A percentile compares a stretch with the other conserved stretches of the same genome.
Evolutionary conservation across 768 basidiomycete genomes (phyloP).

Genomic region (Mycena amicta): DNA sequence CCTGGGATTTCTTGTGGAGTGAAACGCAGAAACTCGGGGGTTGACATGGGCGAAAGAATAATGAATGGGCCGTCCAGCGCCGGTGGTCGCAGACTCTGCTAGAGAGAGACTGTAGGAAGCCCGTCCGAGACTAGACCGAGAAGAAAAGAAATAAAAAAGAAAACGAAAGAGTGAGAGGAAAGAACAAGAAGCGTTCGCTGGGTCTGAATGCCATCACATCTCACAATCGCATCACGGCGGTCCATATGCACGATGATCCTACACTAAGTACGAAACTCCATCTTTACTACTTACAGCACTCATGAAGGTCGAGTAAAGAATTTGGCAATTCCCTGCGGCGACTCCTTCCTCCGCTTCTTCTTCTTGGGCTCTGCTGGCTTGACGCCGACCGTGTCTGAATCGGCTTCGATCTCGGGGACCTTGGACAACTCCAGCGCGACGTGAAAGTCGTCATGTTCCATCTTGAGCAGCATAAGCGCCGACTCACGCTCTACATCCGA

Average conservation of each 20-base stretch:
- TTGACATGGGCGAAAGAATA: slow-evolving; percentile 21
- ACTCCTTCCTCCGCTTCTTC: slow-evolving; percentile 31
- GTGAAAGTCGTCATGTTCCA: slow-evolving; percentile 91
- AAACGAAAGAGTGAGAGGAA: slow-evolving; percentile 20
- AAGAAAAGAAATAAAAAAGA: slow-evolving; percentile 25
- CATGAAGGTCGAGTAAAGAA: slow-evolving; percentile 41
- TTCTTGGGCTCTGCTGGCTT: slow-evolving; percentile 26
- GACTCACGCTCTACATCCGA: slow-evolving; percentile 36
- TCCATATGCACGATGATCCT: too few relatives aligned
- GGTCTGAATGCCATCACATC: neutral
- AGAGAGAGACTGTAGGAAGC: slow-evolving; percentile 27
- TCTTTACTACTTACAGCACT: too few relatives aligned
- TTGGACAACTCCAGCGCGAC: slow-evolving; percentile 78
- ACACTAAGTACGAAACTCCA: too few relatives aligned
- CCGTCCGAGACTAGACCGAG: slow-evolving; percentile 13
- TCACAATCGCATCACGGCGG: neutral
- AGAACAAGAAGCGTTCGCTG: slow-evolving; percentile 14
- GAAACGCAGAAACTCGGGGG: slow-evolving; percentile 32
- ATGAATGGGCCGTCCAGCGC: slow-evolving; percentile 16
- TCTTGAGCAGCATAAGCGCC: slow-evolving; percentile 44
- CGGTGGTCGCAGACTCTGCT: slow-evolving; percentile 23
- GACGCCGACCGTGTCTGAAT: slow-evolving; percentile 22
- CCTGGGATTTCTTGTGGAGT: slow-evolving; percentile 36
- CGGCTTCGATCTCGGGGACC: slow-evolving; percentile 30
- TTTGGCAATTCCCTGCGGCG: slow-evolving; percentile 46